Percentiles rank a stretch among this genome's conserved stretches.
These are phyloP conservation scores for Purshia tridentata DNA, from an alignment of 306 rosid species.

Conservation along the genomic window DNA sequence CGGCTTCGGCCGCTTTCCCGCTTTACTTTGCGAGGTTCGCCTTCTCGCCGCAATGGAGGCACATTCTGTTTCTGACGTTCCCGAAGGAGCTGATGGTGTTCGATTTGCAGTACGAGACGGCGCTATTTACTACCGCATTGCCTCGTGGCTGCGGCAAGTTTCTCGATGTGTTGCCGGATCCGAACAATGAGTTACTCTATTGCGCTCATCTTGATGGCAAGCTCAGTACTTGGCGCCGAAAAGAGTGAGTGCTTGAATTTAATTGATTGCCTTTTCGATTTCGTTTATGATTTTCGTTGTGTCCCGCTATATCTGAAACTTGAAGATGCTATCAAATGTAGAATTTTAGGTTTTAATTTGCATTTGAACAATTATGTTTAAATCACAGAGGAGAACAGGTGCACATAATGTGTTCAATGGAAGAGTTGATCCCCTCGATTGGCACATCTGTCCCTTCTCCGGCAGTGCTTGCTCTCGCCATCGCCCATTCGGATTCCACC, in stretches of 20 bases:
- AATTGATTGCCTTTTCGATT: neutral
- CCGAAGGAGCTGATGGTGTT: slow-evolving; percentile 88
- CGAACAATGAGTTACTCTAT: slow-evolving; percentile 64
- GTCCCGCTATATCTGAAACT: neutral
- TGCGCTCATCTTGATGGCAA: slow-evolving; percentile 91
- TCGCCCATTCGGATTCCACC: slow-evolving; percentile 80
- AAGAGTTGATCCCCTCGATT: slow-evolving; percentile 90
- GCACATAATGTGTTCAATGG: slow-evolving; percentile 77
- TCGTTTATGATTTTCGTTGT: neutral
- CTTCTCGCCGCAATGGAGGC: slow-evolving; percentile 81
- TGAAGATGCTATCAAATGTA: neutral
- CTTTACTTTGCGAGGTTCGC: slow-evolving; percentile 51
- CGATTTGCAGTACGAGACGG: slow-evolving; percentile 80
- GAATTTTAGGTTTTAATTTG: neutral
- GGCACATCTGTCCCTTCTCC: slow-evolving; percentile 94
- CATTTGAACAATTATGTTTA: slow-evolving; percentile 17
- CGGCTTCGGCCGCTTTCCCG: slow-evolving; percentile 69
- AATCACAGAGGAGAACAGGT: slow-evolving; percentile 76
- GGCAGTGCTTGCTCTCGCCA: slow-evolving; percentile 58
- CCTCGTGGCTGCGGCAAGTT: slow-evolving; percentile 93
- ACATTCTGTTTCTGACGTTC: slow-evolving; percentile 70
- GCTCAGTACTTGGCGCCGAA: slow-evolving; percentile 92
- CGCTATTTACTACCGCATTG: slow-evolving; percentile 53
- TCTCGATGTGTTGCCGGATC: slow-evolving; percentile 85
- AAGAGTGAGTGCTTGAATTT: slow-evolving; percentile 54